Base-by-base conservation (phyloP, 257 asterid species). In the Rubia yunnanensis region DNA sequence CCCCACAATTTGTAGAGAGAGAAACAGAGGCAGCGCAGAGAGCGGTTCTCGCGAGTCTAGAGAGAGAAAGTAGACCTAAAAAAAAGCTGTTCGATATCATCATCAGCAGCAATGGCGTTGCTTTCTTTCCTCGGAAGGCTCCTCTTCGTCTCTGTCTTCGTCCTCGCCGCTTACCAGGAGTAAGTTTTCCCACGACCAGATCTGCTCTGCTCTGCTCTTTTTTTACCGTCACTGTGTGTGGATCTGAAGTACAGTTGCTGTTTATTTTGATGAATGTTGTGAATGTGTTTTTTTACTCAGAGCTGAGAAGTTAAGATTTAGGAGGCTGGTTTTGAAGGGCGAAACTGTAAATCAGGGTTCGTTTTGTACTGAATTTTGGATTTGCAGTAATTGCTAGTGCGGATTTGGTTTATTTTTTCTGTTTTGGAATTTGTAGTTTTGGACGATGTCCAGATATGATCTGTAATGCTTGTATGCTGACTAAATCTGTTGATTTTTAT, bases 161-260 rank as follows among this genome's bases (percentile, higher is more conserved):
- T 92, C 61, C 91, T 92, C 77, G 85, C 96, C 59, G 97, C 95
- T 60, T 83, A 81, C 76, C 97, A 87, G 78, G 97, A 92, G 98
- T 92, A 84, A 78, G 83, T 7, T 53, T 71, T 24, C 64, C 23
- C 46, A 13, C 18, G 9, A 68, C 31, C 82, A 80, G 92, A 85
- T 92, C 92, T 87, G 72, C 60, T 64, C 27, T 24, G 28, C 3
- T 36, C 64, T 1, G 18, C 36, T 65, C 49, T 8, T 56, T 72
- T 28, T 67, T 26, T 27, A 10, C 26, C 14, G 17, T 44, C 13
- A 58, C 57, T 22, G 26, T 26, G 38, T 18, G 65, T 76, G 78
- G 83, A 78, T 81, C 87, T 84, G 75, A 44, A 44, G 1, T 44
- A 44, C 17, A 1, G 17, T 44, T 44, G 52, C 52, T 0, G 49